Percentiles rank a stretch among this genome's conserved stretches.
Conservation (phyloP, 257 asterid genomes). For the Solanum chmielewskii region DNA sequence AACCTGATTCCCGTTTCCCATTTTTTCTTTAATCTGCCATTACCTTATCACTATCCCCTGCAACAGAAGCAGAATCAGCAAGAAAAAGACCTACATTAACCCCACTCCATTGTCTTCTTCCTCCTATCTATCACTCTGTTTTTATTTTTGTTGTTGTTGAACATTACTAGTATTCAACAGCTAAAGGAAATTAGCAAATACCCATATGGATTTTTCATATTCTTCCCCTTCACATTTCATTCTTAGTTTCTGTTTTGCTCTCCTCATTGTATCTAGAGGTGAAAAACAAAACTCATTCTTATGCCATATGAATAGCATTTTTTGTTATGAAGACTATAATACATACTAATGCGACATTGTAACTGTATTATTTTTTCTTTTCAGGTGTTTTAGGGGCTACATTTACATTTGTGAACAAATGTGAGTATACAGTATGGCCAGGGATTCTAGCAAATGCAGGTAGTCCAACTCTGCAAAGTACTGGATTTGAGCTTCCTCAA, state of each 20-base stretch:
- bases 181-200: background rate
- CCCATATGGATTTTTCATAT: conserved; percentile 34
- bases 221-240: conserved; percentile 11
- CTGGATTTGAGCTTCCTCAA: conserved; percentile 78
- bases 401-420: conserved; percentile 79
- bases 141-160: too few species aligned
- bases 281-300: background rate
- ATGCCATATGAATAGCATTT: background rate
- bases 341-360: background rate
- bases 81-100: background rate
- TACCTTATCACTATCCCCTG: background rate
- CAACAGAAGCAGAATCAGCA: conserved; percentile 3
- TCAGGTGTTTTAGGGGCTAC: conserved; percentile 64
- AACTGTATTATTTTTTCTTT: background rate
- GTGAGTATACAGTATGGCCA: conserved; percentile 86
- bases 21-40: background rate
- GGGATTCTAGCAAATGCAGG: conserved; percentile 87
- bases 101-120: background rate
- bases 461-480: conserved; percentile 56
- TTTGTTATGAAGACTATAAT: background rate
- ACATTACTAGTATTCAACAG: background rate
- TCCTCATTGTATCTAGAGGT: conserved; percentile 45
- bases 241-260: conserved; percentile 20
- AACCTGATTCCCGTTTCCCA: background rate
- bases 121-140: background rate